Evolutionary conservation across 2,329 filamentous ascomycete species (phyloP).

Genomic region (Colletotrichum sublineola): DNA sequence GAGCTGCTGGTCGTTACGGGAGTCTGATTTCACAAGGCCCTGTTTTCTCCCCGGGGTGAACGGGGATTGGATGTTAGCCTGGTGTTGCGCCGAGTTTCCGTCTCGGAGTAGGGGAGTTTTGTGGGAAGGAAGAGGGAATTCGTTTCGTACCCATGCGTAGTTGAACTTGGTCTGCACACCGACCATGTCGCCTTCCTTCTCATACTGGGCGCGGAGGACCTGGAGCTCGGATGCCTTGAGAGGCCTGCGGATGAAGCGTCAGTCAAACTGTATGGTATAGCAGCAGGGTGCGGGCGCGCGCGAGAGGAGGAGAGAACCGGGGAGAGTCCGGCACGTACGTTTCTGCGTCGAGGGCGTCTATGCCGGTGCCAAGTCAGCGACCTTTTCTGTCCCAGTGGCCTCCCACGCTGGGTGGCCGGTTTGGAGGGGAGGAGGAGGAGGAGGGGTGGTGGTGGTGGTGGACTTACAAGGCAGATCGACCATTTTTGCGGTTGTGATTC

Average conservation of each 20-base stretch:
- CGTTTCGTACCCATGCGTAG: constrained; percentile 89
- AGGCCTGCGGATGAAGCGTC: constrained; percentile 67
- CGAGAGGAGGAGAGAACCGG: neutral
- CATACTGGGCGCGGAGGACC: constrained; percentile 93
- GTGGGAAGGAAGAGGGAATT: neutral
- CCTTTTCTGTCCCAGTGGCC: constrained; percentile 1
- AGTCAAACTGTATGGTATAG: constrained; percentile 1
- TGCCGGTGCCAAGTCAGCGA: constrained; percentile 36
- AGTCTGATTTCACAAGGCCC: constrained; percentile 94
- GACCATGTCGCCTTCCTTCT: constrained; percentile 97
- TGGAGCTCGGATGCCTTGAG: constrained; percentile 92
- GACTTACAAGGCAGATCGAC: constrained; percentile 64
- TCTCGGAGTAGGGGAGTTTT: constrained; percentile 3
- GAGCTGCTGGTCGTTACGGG: constrained; percentile 89
- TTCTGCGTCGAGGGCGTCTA: constrained; percentile 98
- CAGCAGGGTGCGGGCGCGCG: neutral
- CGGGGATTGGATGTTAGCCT: neutral
- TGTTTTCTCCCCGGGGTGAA: constrained; percentile 51
- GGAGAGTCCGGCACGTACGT: constrained; percentile 68
- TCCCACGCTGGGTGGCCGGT: neutral
- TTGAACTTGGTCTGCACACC: constrained; percentile 99
- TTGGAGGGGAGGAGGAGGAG: neutral
- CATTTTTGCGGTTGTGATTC: constrained; percentile 52
- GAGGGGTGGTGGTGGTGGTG: neutral
- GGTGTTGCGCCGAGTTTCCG: neutral